Conservation (phyloP, 2,329 filamentous ascomycete genomes). For the Bertia moriformis region DNA sequence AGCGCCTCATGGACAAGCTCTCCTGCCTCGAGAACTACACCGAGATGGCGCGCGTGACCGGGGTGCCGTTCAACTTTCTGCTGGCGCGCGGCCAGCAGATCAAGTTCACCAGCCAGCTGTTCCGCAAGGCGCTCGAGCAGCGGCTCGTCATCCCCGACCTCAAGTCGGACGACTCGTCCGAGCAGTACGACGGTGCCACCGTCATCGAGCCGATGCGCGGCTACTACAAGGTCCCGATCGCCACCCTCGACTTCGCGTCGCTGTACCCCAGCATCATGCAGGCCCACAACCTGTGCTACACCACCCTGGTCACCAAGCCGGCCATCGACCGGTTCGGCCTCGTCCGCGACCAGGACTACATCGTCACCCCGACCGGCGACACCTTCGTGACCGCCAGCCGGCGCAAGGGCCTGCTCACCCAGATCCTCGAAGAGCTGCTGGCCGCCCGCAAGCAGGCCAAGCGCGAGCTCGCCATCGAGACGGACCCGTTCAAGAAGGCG, state of each 20-base stretch:
- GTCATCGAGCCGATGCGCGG: constrained; percentile 90
- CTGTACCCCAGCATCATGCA: constrained; percentile 98
- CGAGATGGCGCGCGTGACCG: constrained; percentile 98
- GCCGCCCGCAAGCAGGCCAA: constrained; percentile 86
- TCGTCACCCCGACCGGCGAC: constrained; percentile 87
- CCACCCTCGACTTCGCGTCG: constrained; percentile 95
- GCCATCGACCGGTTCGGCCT: constrained; percentile 63
- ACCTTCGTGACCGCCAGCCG: constrained; percentile 80
- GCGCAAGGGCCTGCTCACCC: constrained; percentile 78
- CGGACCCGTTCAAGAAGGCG: constrained; percentile 92
- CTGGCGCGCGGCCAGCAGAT: constrained; percentile 88
- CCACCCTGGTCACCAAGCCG: constrained; percentile 70
- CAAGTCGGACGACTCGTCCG: constrained; percentile 54
- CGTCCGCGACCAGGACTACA: constrained; percentile 85
- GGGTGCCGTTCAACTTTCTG: constrained; percentile 90
- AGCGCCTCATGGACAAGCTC: constrained; percentile 88
- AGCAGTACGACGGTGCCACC: constrained; percentile 93
- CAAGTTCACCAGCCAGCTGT: constrained; percentile 93
- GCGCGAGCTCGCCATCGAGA: constrained; percentile 74
- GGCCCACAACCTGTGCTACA: constrained; percentile 96
- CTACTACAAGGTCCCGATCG: constrained; percentile 89
- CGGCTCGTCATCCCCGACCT: constrained; percentile 88
- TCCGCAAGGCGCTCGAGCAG: constrained; percentile 85
- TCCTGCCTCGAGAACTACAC: constrained; percentile 97
- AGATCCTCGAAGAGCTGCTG: constrained; percentile 89